Conservation (phyloP, 1,139 yeast species). For the Eremothecium gossypii region DNA sequence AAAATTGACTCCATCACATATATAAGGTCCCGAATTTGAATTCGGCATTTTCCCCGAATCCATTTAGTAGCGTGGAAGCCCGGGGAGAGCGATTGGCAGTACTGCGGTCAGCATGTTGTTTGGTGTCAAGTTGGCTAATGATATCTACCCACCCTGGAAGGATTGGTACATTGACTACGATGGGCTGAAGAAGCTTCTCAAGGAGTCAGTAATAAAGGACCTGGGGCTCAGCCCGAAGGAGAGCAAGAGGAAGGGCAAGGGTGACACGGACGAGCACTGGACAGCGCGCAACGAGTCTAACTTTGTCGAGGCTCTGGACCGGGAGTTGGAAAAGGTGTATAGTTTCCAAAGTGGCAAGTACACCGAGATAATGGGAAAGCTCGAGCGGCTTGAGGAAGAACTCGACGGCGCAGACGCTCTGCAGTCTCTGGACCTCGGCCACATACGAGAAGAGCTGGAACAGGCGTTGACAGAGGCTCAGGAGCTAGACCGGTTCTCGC, state of each 20-base stretch:
- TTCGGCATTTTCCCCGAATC: no score
- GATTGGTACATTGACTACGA: constrained; percentile 74
- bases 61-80: not conserved
- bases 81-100: not conserved
- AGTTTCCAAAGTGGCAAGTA: constrained; percentile 70
- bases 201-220: constrained; percentile 59
- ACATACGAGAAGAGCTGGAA: constrained; percentile 61
- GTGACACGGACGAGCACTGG: constrained; percentile 38
- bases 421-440: constrained; percentile 21
- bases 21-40: no score
- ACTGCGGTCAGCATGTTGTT: constrained; percentile 50
- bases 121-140: constrained; percentile 73
- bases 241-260: constrained; percentile 20
- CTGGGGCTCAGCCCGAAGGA: constrained; percentile 28
- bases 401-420: constrained; percentile 27
- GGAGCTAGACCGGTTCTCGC: constrained; percentile 79
- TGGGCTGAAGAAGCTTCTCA: constrained; percentile 65
- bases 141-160: constrained; percentile 84
- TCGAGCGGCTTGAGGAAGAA: constrained; percentile 52
- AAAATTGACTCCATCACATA: no score
- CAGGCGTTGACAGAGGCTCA: constrained; percentile 65
- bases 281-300: constrained; percentile 71
- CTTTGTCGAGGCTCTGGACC: constrained; percentile 75
- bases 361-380: constrained; percentile 55
- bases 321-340: constrained; percentile 87